These are phyloP conservation scores for Hemisphaericaspora subhashii DNA, from an alignment of 1,139 yeast genomes.

Conservation along the genomic window DNA sequence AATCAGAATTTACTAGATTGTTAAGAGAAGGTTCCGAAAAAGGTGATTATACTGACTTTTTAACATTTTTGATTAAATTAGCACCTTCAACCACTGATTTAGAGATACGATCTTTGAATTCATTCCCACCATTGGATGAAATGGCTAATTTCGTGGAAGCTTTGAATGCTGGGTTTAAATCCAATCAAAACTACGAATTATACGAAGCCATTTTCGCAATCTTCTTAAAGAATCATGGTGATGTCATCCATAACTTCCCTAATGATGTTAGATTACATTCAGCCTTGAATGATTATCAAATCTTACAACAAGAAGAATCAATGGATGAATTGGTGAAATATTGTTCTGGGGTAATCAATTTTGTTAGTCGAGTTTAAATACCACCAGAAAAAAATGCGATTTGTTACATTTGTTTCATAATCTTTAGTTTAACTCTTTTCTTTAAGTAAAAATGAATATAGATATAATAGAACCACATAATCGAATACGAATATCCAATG, in stretches of 20 bases:
- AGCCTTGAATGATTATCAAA: conserved; percentile 36
- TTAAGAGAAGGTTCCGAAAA: conserved; percentile 52
- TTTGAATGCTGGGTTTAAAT: conserved; percentile 54
- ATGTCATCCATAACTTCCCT: conserved; percentile 58
- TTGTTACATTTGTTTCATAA: not conserved
- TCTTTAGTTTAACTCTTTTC: not conserved
- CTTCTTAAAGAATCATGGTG: conserved; percentile 79
- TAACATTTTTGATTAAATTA: conserved; percentile 55
- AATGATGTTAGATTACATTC: conserved; percentile 36
- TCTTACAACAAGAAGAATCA: conserved; percentile 38
- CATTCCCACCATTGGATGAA: conserved; percentile 66
- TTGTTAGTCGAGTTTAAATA: conserved; percentile 32
- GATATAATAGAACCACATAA: conserved; percentile 34
- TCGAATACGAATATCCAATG: conserved; percentile 26
- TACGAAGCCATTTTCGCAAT: conserved; percentile 77
- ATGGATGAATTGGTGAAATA: conserved; percentile 75
- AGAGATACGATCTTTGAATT: conserved; percentile 78
- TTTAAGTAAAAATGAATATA: conserved; percentile 19
- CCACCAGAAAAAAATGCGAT: not conserved
- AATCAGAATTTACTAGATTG: conserved; percentile 70
- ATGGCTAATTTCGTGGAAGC: conserved; percentile 66
- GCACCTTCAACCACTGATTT: conserved; percentile 82
- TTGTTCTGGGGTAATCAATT: conserved; percentile 78
- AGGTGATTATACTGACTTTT: conserved; percentile 49
- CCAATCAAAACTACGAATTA: conserved; percentile 67